Evolutionary conservation across 2,329 filamentous ascomycete genomes (phyloP).

Genomic region (Neonectria neomacrospora): DNA sequence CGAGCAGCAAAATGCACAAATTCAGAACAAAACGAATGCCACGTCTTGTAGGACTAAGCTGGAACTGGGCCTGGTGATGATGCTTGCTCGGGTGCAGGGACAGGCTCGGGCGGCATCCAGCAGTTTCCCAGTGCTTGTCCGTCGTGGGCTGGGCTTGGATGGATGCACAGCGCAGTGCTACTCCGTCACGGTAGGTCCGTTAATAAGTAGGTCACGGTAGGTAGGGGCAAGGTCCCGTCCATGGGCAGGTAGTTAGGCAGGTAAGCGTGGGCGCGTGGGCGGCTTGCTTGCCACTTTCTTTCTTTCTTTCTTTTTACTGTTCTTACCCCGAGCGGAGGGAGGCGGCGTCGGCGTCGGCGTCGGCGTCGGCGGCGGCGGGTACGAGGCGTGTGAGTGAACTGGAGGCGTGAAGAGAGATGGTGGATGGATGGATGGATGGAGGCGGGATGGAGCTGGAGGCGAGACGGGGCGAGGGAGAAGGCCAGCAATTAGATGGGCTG

Average conservation of each 20-base stretch:
- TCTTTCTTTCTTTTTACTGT: neutral
- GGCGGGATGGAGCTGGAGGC: neutral
- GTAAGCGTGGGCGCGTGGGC: conserved; percentile 8
- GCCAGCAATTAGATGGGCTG: neutral
- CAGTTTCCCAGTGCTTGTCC: conserved; percentile 31
- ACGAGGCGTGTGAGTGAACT: conserved; percentile 17
- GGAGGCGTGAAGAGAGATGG: conserved; percentile 2
- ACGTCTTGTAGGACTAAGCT: conserved; percentile 42
- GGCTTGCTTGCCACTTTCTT: conserved; percentile 2
- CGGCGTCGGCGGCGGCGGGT: conserved; percentile 19
- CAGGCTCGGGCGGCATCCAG: conserved; percentile 40
- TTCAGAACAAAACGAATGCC: conserved; percentile 40
- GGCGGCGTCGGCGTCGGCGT: conserved; percentile 7
- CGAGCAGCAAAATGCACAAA: conserved; percentile 30
- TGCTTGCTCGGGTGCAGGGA: conserved; percentile 43
- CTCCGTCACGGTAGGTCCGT: conserved; percentile 3
- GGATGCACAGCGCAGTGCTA: conserved; percentile 6
- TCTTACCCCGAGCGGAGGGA: neutral
- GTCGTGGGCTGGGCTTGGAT: conserved; percentile 20
- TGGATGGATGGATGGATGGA: neutral
- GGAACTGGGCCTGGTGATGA: conserved; percentile 35
- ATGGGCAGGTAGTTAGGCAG: conserved; percentile 5
- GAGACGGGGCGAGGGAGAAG: conserved; percentile 6
- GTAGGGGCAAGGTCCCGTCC: neutral
- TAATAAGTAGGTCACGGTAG: neutral